A percentile compares a stretch with the other conserved stretches of the same genome.
Evolutionary conservation across 75 land plant genomes (phyloP).

Genomic region (Pinus albicaulis): DNA sequence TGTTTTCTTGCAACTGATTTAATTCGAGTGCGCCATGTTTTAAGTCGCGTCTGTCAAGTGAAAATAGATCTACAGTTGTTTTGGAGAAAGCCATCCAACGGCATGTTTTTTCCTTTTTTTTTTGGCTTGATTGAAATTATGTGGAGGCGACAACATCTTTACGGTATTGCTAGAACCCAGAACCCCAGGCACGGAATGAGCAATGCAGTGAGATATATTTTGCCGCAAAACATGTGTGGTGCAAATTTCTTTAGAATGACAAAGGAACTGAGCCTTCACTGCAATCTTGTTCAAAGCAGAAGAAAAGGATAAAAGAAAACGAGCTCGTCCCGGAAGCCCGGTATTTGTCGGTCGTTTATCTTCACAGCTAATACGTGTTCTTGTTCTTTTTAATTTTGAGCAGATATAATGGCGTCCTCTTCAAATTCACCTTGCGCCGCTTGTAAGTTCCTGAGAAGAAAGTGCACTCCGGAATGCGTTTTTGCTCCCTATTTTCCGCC

Average conservation of each 20-base stretch:
- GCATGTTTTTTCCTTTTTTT: neutral
- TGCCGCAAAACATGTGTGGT: constrained; percentile 4
- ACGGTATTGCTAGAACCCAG: neutral
- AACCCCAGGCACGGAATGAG: neutral
- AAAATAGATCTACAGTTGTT: constrained; percentile 8
- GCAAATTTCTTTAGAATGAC: neutral
- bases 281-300: no score
- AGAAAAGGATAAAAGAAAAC: no score
- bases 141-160: neutral
- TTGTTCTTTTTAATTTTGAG: neutral
- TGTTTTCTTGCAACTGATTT: neutral
- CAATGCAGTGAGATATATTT: constrained; percentile 1
- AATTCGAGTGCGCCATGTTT: neutral
- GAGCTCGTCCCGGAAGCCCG: no score
- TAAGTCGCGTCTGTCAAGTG: neutral
- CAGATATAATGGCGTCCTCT: constrained; percentile 22
- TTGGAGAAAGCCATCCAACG: neutral
- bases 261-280: neutral
- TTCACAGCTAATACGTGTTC: no score
- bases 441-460: constrained; percentile 63
- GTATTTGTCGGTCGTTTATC: no score
- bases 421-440: constrained; percentile 68
- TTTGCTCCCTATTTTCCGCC: constrained; percentile 79
- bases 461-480: constrained; percentile 64
- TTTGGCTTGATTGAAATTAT: neutral